Base-by-base conservation (phyloP, 371 early-diverging fungal genomes). In the Dipsacomyces acuminosporus region DNA sequence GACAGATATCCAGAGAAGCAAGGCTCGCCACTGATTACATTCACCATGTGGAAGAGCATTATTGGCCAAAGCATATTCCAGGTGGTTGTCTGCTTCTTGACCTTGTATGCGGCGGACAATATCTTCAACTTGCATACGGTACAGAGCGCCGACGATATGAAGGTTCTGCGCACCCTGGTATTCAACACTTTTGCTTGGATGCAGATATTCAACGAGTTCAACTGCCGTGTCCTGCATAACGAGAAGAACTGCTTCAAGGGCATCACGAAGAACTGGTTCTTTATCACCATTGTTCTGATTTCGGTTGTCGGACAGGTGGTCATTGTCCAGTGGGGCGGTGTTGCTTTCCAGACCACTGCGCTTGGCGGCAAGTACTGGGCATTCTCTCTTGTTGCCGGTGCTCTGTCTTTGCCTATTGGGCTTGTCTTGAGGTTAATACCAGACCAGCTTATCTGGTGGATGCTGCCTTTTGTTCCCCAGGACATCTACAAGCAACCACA, bases 101-200 rank as follows among this genome's bases (percentile, higher is more conserved):
- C 82, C 19, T 76, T 86, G 44, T 77, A 81, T 20, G 64, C 75
- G 9, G 87, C 88, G 51, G 76, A 79, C 23, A 71, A 79, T 35
- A 71, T 87, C 46, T 91, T 91, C 73, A 8, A 70, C n/a, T 36
- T 76, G 40, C 73, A 74, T 43, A 56, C 61, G 6, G 72, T 67
- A 17, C 34, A 80, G 19, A 69, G 46, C 9, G 51, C 71, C 13
- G 78, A 85, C 24, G 61, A 63, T 34, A 58, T 60, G 45, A 57
- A 57, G 5, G 79, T 86, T 13, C 75, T 89, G 49, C 82, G 82
- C 44, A 88, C 94, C 8, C 76, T 96, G 59, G 84, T 96, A 15
- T 98, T 97, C 78, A 99, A 98, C 69, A 77, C 86, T 13, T 99
- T 98, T 78, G 92, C 98, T 22, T 91, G 93, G 66, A 76, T 93